A percentile compares a stretch with the other conserved stretches of the same genome.
Conservation (phyloP, 2,329 filamentous ascomycete genomes). For the Pezicula rhizophila region DNA sequence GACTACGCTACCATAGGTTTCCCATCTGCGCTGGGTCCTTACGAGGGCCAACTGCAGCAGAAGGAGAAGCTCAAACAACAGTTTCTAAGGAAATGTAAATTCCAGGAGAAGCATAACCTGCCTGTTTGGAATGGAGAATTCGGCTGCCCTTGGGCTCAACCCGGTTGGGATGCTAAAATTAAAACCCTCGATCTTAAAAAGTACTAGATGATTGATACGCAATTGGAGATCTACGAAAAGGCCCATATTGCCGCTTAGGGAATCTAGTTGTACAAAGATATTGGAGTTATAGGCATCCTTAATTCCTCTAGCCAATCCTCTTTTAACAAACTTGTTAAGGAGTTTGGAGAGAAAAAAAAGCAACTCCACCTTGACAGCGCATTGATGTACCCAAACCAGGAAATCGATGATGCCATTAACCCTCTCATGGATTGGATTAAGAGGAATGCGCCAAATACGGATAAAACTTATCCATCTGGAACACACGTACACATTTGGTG, state of each 20-base stretch:
- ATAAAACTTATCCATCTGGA: slow-evolving; percentile 21
- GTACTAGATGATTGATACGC: slow-evolving; percentile 36
- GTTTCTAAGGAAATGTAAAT: slow-evolving; percentile 40
- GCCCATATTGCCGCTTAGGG: slow-evolving; percentile 44
- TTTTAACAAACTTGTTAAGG: slow-evolving; percentile 42
- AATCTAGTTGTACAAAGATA: slow-evolving; percentile 52
- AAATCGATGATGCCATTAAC: slow-evolving; percentile 28
- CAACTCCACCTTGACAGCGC: slow-evolving; percentile 47
- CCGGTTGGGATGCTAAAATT: slow-evolving; percentile 24
- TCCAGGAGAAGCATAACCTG: slow-evolving; percentile 35
- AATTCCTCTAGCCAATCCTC: slow-evolving; percentile 37
- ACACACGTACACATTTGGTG: slow-evolving; percentile 17
- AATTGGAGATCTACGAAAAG: slow-evolving; percentile 44
- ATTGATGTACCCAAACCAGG: slow-evolving; percentile 32
- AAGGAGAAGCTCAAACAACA: slow-evolving; percentile 33
- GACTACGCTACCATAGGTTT: slow-evolving; percentile 38
- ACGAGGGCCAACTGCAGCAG: slow-evolving; percentile 34
- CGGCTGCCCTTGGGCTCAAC: slow-evolving; percentile 31
- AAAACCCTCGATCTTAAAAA: slow-evolving; percentile 34
- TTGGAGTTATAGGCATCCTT: slow-evolving; percentile 47
- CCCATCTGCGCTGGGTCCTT: slow-evolving; percentile 31
- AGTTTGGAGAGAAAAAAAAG: slow-evolving; percentile 49
- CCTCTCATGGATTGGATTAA: slow-evolving; percentile 22
- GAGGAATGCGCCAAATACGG: slow-evolving; percentile 14
- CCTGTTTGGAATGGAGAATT: slow-evolving; percentile 48